Evolutionary conservation across 495 filamentous ascomycete genomes (phyloP).

Genomic region (Podospora conica): DNA sequence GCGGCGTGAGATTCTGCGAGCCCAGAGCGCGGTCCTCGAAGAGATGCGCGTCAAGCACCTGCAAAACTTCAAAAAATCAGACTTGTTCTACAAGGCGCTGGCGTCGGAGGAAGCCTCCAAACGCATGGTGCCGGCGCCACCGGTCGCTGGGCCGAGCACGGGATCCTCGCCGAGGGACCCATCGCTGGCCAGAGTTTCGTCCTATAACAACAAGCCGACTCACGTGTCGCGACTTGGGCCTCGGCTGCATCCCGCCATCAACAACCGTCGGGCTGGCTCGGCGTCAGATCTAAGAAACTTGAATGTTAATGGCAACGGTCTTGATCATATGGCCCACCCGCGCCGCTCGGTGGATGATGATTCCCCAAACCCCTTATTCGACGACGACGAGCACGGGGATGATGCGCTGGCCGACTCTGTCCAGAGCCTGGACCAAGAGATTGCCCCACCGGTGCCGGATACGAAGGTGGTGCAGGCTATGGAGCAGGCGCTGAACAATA

Average conservation of each 20-base stretch:
- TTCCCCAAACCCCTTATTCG: conserved; percentile 42
- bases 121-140: conserved; percentile 20
- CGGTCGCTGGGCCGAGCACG: conserved; percentile 21
- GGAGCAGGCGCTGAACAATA: conserved; percentile 90
- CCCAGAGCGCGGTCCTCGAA: conserved; percentile 77
- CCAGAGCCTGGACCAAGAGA: conserved; percentile 47
- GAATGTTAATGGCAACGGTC: conserved; percentile 25
- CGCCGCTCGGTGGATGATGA: conserved; percentile 45
- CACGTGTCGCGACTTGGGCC: conserved; percentile 36
- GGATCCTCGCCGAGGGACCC: conserved; percentile 20
- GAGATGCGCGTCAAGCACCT: conserved; percentile 75
- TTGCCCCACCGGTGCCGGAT: conserved; percentile 37
- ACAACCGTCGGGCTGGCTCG: conserved; percentile 38
- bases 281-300: conserved; percentile 36
- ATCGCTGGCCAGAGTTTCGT: conserved; percentile 25
- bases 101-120: conserved; percentile 76
- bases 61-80: conserved; percentile 80
- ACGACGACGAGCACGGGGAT: conserved; percentile 49
- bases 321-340: conserved; percentile 32
- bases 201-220: conserved; percentile 37
- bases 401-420: conserved; percentile 48
- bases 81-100: conserved; percentile 91
- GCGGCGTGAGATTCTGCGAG: conserved; percentile 69
- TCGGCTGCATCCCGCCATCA: conserved; percentile 24
- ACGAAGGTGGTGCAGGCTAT: conserved; percentile 77